phyloP scores from a whole-genome alignment of 257 asterid genomes.

The Nyctanthes arbortristis region DNA sequence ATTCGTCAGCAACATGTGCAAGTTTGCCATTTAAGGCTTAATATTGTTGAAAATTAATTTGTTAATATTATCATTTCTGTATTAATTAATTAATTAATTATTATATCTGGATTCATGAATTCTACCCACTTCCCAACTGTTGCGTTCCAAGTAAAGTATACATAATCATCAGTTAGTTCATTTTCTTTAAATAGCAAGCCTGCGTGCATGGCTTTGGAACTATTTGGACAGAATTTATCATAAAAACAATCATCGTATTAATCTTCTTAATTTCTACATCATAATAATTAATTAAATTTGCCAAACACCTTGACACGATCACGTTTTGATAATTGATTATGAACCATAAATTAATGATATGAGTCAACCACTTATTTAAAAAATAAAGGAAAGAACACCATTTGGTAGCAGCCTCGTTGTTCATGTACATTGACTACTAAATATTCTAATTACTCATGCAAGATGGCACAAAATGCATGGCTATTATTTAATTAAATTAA shows the following conservation, averaged over 20 bases:
- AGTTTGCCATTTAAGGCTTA: neutral
- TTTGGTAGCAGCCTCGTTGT: conserved; percentile 4
- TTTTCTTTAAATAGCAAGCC: too few species aligned
- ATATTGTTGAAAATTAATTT: neutral
- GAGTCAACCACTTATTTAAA: conserved; percentile 26
- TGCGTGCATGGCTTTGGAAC: too few species aligned
- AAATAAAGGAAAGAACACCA: neutral
- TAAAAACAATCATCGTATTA: too few species aligned
- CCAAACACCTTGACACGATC: too few species aligned
- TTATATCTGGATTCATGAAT: neutral
- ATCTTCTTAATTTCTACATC: too few species aligned
- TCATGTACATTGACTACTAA: conserved; percentile 19
- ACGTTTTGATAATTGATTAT: neutral
- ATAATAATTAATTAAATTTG: too few species aligned
- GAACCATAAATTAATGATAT: neutral
- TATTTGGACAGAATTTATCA: too few species aligned
- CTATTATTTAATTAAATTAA: too few species aligned
- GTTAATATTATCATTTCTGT: neutral
- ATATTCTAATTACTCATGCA: too few species aligned
- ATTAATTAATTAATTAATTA: too few species aligned
- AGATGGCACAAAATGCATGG: conserved; percentile 22
- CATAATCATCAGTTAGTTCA: too few species aligned
- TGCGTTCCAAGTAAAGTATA: neutral
- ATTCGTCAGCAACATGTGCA: conserved; percentile 21
- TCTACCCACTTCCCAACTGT: neutral